Conservation (phyloP, 2,329 filamentous ascomycete genomes). For the Xylaria sp. region DNA sequence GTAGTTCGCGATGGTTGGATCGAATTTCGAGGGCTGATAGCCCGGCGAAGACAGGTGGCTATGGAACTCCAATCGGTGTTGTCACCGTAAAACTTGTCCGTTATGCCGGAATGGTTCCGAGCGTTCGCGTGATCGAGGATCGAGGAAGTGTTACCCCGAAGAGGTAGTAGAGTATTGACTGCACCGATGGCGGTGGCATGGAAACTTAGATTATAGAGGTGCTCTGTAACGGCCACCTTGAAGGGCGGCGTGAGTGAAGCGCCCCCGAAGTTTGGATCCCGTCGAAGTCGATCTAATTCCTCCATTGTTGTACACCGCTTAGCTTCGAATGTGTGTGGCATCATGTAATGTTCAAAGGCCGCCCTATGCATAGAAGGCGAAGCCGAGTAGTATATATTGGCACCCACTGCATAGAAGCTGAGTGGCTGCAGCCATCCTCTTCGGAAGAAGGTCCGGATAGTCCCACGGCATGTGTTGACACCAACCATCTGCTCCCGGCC, state of each 20-base stretch:
- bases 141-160: constrained; percentile 61
- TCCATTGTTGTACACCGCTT: constrained; percentile 69
- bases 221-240: constrained; percentile 73
- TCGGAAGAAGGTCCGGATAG: constrained; percentile 68
- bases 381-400: constrained; percentile 73
- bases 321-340: constrained; percentile 72
- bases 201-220: constrained; percentile 71
- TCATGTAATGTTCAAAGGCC: constrained; percentile 71
- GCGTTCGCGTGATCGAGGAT: constrained; percentile 67
- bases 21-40: constrained; percentile 74
- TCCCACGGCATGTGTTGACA: constrained; percentile 65
- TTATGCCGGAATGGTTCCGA: constrained; percentile 68
- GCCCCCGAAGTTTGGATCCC: constrained; percentile 72
- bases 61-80: constrained; percentile 78
- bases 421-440: constrained; percentile 71
- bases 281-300: constrained; percentile 67
- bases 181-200: constrained; percentile 78
- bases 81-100: constrained; percentile 73
- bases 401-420: constrained; percentile 75
- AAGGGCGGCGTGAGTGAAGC: constrained; percentile 75
- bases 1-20: constrained; percentile 64
- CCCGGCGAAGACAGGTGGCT: constrained; percentile 68
- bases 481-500: constrained; percentile 56
- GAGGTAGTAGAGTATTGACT: constrained; percentile 75
- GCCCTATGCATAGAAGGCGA: constrained; percentile 78